Evolutionary conservation across 169 alveolate species (phyloP), one percentile per base, ranked within the genome.

Genomic region (Cryptosporidium xiaoi): DNA sequence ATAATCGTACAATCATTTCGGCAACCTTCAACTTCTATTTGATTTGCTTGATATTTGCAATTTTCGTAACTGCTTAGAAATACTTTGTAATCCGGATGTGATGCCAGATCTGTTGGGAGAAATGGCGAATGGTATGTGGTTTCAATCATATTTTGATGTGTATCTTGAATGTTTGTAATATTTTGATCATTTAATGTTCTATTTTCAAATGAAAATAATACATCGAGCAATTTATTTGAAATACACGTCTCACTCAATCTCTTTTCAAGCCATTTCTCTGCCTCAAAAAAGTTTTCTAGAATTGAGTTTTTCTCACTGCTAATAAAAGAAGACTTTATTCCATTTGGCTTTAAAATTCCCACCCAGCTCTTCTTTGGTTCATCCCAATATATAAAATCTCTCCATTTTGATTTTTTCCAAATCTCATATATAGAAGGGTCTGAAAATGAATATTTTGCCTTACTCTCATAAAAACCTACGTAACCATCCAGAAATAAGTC

Each of bases 341-440:
- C 87, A 60, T 77, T 77, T 7, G 87, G 71, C 64, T 44, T 77
- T 4, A 77, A 56, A 27, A 62, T 27, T 60, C 77, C 87, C 8
- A 62, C 65, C 87, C 87, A 77, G 56, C 77, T 34, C 36, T 44
- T 77, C 34, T 60, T 60, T 13, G 7, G 12, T 18, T 77, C 18
- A 24, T 77, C 71, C 87, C 87, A 77, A 60, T 34, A 60, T 2
- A 77, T 77, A 18, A 77, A 60, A 77, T 77, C 71, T 27, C 55
- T 77, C 87, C 87, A 77, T 62, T 36, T 77, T 5, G 87, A 77
- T 4, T 77, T 60, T 62, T n/a, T 66, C 87, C 87, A 77, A 8
- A 34, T 62, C 18, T 77, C 87, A 60, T 60, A 60, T 24, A 77
- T 44, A 10, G 44, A 60, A 0, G 40, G 18, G 20, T 77, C 87